Evolutionary conservation across 352 stramenopile genomes (phyloP).

Genomic region (Phytophthora foliorum): DNA sequence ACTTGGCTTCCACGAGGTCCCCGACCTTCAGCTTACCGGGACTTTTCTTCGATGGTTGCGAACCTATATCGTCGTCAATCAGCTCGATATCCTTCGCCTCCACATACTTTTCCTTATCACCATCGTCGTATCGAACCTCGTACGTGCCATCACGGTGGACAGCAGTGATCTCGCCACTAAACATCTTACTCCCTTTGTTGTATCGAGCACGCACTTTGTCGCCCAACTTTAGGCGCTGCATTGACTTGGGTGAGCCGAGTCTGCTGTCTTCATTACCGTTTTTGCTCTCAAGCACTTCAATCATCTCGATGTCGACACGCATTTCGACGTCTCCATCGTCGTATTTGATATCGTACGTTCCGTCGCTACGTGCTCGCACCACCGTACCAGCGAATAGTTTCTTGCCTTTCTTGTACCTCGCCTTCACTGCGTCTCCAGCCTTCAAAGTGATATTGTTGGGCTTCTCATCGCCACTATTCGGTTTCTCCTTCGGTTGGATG

Average conservation of each 20-base stretch:
- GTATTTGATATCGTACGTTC: slow-evolving; percentile 77
- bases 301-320: slow-evolving; percentile 30
- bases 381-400: slow-evolving; percentile 59
- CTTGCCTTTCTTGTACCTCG: slow-evolving; percentile 48
- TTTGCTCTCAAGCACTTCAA: slow-evolving; percentile 30
- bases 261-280: slow-evolving; percentile 6
- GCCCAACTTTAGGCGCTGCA: slow-evolving; percentile 33
- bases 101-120: slow-evolving; percentile 52
- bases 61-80: slow-evolving; percentile 10
- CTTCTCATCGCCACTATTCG: slow-evolving; percentile 35
- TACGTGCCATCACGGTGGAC: slow-evolving; percentile 63
- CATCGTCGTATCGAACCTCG: slow-evolving; percentile 73
- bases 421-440: slow-evolving; percentile 51
- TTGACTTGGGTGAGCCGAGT: neutral
- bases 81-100: slow-evolving; percentile 47
- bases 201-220: slow-evolving; percentile 57
- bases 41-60: neutral
- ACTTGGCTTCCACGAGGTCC: slow-evolving; percentile 45
- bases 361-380: slow-evolving; percentile 47
- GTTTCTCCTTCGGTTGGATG: slow-evolving; percentile 37
- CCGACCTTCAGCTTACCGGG: slow-evolving; percentile 27
- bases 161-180: slow-evolving; percentile 40
- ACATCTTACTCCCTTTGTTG: slow-evolving; percentile 52
- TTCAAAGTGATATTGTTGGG: slow-evolving; percentile 27
- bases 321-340: slow-evolving; percentile 67